Evolutionary conservation across 805 yeast species (phyloP).

Genomic region (Brettanomyces anomalus): DNA sequence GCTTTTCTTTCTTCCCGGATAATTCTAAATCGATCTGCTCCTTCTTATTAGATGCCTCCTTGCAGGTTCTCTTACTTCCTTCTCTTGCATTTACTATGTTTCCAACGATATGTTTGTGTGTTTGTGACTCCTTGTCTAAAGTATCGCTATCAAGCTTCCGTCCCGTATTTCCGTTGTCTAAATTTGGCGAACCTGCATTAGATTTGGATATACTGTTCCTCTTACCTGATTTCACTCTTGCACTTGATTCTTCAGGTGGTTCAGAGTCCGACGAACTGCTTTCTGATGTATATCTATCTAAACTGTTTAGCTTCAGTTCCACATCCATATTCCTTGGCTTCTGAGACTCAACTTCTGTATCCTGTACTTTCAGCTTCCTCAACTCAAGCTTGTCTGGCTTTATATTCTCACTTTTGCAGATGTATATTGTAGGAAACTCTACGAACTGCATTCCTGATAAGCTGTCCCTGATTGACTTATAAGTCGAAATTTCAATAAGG

Average conservation of each 20-base stretch:
- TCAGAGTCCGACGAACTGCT: constrained; percentile 6
- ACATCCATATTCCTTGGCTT: too few species aligned
- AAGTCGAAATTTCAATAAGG: constrained; percentile 26
- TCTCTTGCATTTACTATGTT: too few species aligned
- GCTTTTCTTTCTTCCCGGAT: background rate
- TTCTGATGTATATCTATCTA: too few species aligned
- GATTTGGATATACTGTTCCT: too few species aligned
- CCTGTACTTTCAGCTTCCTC: background rate
- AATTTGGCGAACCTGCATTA: too few species aligned
- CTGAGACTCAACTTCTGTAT: background rate
- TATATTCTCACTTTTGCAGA: constrained; percentile 22
- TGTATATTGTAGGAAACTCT: constrained; percentile 68
- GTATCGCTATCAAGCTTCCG: too few species aligned
- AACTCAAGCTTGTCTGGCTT: background rate
- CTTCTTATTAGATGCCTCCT: background rate
- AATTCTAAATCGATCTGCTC: background rate
- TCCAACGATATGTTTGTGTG: too few species aligned
- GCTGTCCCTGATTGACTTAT: constrained; percentile 31
- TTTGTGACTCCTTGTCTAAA: too few species aligned
- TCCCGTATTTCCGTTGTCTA: too few species aligned
- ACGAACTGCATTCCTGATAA: constrained; percentile 53
- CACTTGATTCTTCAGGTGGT: constrained; percentile 5
- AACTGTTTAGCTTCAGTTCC: too few species aligned
- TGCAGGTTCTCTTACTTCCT: background rate
- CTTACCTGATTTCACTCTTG: constrained; percentile 2